phyloP scores from a whole-genome alignment of 768 basidiomycete genomes.

The Zangia roseola region DNA sequence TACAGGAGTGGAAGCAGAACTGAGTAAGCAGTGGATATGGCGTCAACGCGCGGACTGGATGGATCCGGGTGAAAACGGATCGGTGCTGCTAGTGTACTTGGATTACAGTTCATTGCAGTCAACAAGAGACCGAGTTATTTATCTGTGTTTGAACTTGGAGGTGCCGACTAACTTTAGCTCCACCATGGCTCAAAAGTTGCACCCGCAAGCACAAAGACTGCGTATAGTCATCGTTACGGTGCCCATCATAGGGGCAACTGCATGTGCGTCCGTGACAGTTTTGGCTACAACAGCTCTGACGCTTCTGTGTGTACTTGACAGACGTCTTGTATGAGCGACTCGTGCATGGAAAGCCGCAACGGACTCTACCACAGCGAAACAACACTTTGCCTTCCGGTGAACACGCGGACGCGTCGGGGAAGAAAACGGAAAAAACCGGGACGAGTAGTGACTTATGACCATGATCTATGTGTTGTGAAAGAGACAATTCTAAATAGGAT shows the following conservation, averaged over 20 bases:
- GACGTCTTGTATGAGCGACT: conserved; percentile 69
- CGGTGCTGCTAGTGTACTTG: no score
- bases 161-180: no score
- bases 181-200: conserved; percentile 34
- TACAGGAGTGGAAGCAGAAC: no score
- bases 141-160: no score
- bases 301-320: conserved; percentile 22
- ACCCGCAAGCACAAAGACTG: conserved; percentile 44
- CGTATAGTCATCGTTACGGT: conserved; percentile 59
- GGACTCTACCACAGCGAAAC: conserved; percentile 33
- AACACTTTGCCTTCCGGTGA: conserved; percentile 5
- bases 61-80: no score
- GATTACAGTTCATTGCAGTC: no score
- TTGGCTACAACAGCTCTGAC: conserved; percentile 9
- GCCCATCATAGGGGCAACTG: conserved; percentile 64
- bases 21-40: no score
- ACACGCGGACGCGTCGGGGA: conserved; percentile 8
- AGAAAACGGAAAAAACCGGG: conserved; percentile 20
- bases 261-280: conserved; percentile 42
- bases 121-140: no score
- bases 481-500: conserved; percentile 35
- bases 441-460: conserved; percentile 7
- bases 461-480: conserved; percentile 15
- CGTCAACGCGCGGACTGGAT: no score
- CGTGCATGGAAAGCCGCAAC: conserved; percentile 49